Base-by-base conservation (phyloP, 2,329 filamentous ascomycete genomes). In the Dactylonectria estremocensis region DNA sequence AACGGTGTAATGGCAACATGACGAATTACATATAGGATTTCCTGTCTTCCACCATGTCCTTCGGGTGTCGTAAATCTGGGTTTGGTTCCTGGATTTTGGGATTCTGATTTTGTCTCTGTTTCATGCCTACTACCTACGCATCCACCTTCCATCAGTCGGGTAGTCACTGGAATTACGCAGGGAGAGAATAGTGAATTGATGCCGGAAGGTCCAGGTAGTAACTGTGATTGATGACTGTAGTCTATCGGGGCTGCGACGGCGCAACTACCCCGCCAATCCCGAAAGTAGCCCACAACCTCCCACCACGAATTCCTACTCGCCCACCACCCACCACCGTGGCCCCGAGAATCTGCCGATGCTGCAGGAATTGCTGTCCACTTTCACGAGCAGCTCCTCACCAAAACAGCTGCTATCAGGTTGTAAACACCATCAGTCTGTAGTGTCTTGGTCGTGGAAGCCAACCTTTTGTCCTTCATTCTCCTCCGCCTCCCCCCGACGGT, bases 341-440 rank as follows among this genome's bases (percentile, higher is more conserved):
- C 70, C 76, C 76, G 76, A 77, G 70, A 76, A 76, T 76, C 76
- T 77, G 70, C 76, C 76, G 72, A 70, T 70, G 66, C 65, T 64
- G 70, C 67, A 75, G 59, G 69, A 75, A 75, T 75, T 76, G 68
- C 64, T 76, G 72, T 69, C 73, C 72, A 74, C 72, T 71, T 71
- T 70, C 64, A 61, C 57, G 54, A 49, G 53, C 49, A 52, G 37
- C 48, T 53, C 43, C 7, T 61, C 43, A 46, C 58, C 31, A 49
- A 57, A 48, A 54, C 31, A 45, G 46, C 61, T 57, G 49, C 56
- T 59, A 54, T 55, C 28, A 53, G 64, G 69, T 64, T 71, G 60
- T 57, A 67, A 72, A 72, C 63, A 67, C 53, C 67, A 50, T 64
- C 56, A 54, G 63, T 57, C 46, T 54, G 31, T 46, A 67, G 52